Percentiles rank a stretch among this genome's conserved stretches.
Conservation (phyloP, 345 rosid species). For the Triadica sebifera region DNA sequence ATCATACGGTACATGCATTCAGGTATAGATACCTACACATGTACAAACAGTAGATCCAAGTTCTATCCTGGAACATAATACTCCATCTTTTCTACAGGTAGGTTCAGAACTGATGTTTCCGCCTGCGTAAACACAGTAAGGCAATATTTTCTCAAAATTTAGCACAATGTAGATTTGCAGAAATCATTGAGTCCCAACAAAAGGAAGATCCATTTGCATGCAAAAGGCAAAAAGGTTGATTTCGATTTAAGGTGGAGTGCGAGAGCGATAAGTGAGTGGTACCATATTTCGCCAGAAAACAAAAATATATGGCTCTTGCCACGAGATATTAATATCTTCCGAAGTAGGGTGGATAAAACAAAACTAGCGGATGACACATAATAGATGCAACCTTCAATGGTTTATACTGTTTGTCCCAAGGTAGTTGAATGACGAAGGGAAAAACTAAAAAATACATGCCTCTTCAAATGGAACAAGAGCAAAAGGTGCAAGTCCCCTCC, state of each 20-base stretch:
- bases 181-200: background rate
- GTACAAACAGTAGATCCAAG: background rate
- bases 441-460: slow-evolving; percentile 36
- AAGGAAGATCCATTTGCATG: background rate
- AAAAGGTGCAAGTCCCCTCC: slow-evolving; percentile 80
- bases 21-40: background rate
- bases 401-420: background rate
- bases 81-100: slow-evolving; percentile 95
- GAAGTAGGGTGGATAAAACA: background rate
- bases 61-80: slow-evolving; percentile 69
- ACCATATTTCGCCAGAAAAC: no score
- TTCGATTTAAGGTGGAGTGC: background rate
- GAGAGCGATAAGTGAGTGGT: no score
- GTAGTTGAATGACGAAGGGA: background rate
- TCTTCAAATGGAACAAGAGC: slow-evolving; percentile 92
- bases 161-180: background rate
- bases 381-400: background rate
- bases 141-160: background rate
- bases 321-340: no score
- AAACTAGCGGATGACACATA: background rate
- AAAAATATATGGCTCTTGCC: no score
- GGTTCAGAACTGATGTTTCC: slow-evolving; percentile 74
- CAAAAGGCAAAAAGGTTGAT: background rate
- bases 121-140: slow-evolving; percentile 37
- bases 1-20: background rate